Evolutionary conservation across 805 yeast species (phyloP).

Genomic region (Kluyveromyces starmeri): DNA sequence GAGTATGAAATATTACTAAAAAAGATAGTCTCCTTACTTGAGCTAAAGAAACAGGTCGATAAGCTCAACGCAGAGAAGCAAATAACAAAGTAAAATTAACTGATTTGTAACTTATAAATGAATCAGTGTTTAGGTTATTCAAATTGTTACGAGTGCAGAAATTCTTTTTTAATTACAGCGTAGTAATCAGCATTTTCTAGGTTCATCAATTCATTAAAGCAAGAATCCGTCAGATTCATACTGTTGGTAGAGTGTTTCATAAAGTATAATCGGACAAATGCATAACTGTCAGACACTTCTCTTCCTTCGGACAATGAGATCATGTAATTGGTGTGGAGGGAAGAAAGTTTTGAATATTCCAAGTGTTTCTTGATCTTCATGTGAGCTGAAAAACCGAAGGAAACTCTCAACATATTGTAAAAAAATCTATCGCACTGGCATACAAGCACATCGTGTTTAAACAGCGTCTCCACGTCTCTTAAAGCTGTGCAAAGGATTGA

Average conservation of each 20-base stretch:
- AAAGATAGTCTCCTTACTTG: constrained; percentile 62
- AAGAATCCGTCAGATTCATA: not conserved
- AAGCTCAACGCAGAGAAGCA: constrained; percentile 73
- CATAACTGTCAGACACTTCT: too few relatives aligned
- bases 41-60: constrained; percentile 79
- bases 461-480: too few relatives aligned
- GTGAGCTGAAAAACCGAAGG: constrained; percentile 19
- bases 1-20: constrained; percentile 69
- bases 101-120: not conserved
- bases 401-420: constrained; percentile 9
- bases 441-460: not conserved
- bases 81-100: constrained; percentile 28
- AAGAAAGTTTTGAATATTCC: not conserved
- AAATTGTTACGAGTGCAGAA: not conserved
- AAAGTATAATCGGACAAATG: too few relatives aligned
- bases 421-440: constrained; percentile 2
- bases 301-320: too few relatives aligned
- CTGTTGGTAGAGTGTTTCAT: not conserved
- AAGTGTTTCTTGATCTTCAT: not conserved
- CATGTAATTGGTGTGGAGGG: not conserved
- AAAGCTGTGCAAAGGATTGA: too few relatives aligned
- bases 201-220: not conserved
- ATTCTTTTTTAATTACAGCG: not conserved
- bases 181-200: not conserved
- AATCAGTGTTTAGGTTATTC: not conserved